Conservation (phyloP, 495 filamentous ascomycete species). For the Pseudomonodictys pantanalensis region DNA sequence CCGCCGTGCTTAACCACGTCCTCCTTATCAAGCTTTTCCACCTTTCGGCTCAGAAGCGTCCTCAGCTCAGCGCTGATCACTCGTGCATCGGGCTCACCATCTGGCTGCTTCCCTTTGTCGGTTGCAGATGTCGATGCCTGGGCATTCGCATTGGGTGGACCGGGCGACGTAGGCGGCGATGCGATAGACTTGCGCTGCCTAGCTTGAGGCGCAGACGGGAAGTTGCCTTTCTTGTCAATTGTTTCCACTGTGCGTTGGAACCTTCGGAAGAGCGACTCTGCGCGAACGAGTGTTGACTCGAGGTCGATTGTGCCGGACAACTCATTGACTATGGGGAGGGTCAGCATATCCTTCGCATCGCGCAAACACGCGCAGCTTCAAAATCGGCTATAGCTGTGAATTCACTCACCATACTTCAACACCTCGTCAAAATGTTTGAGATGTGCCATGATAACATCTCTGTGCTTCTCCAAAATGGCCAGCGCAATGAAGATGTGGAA, state of each 20-base stretch:
- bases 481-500: constrained; percentile 95
- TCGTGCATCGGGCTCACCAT: constrained; percentile 49
- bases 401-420: constrained; percentile 78
- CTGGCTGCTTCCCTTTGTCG: constrained; percentile 34
- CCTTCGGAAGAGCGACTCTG: constrained; percentile 81
- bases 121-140: constrained; percentile 23
- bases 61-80: constrained; percentile 82
- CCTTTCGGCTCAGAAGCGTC: constrained; percentile 66
- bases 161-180: constrained; percentile 28
- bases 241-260: constrained; percentile 85
- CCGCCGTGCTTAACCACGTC: constrained; percentile 45
- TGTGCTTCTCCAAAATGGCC: constrained; percentile 92
- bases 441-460: constrained; percentile 91
- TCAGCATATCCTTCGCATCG: constrained; percentile 2
- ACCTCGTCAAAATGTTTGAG: constrained; percentile 95
- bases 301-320: constrained; percentile 90
- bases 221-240: constrained; percentile 79
- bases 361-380: constrained; percentile 1
- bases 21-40: constrained; percentile 59
- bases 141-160: constrained; percentile 16
- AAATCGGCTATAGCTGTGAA: neutral
- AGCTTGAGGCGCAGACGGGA: constrained; percentile 63
- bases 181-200: constrained; percentile 47
- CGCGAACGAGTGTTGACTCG: constrained; percentile 74
- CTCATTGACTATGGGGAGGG: constrained; percentile 71